These are phyloP conservation scores for Citrus reticulata DNA, from an alignment of 345 rosid genomes.

Conservation along the genomic window DNA sequence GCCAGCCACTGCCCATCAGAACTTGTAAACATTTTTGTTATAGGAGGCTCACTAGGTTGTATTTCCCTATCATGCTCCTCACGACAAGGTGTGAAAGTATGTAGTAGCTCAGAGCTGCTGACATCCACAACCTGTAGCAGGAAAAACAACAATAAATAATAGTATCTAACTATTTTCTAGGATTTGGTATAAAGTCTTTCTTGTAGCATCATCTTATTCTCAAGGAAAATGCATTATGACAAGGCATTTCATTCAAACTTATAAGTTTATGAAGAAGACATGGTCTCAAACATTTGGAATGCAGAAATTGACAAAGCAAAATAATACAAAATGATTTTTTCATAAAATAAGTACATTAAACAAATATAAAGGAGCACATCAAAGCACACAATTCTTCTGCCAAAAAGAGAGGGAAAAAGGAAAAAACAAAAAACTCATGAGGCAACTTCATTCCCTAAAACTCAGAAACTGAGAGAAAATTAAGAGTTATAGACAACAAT, in stretches of 20 bases:
- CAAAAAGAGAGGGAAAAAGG: not conserved
- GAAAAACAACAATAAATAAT: not conserved
- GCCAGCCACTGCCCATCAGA: conserved; percentile 92
- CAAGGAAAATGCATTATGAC: not conserved
- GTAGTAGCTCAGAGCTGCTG: conserved; percentile 50
- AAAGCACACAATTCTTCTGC: not conserved
- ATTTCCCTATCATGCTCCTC: conserved; percentile 44
- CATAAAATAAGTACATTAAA: not conserved
- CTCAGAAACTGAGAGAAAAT: not conserved
- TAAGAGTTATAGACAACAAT: not conserved
- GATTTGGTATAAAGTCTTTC: not conserved
- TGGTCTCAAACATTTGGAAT: not conserved
- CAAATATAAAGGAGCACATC: not conserved
- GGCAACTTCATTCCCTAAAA: not conserved
- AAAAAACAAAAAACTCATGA: not conserved
- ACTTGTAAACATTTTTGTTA: conserved; percentile 84
- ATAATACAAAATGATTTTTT: not conserved
- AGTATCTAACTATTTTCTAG: not conserved
- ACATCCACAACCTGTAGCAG: conserved; percentile 58
- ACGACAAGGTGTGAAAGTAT: conserved; percentile 56
- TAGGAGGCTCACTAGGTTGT: conserved; percentile 68
- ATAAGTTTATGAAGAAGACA: not conserved
- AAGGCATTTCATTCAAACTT: not conserved
- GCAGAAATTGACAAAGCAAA: not conserved
- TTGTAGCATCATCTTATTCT: not conserved